A percentile compares a stretch with the other conserved stretches of the same genome.
Conservation (phyloP, 164 flowering plant species). For the Sextonia rubra region DNA sequence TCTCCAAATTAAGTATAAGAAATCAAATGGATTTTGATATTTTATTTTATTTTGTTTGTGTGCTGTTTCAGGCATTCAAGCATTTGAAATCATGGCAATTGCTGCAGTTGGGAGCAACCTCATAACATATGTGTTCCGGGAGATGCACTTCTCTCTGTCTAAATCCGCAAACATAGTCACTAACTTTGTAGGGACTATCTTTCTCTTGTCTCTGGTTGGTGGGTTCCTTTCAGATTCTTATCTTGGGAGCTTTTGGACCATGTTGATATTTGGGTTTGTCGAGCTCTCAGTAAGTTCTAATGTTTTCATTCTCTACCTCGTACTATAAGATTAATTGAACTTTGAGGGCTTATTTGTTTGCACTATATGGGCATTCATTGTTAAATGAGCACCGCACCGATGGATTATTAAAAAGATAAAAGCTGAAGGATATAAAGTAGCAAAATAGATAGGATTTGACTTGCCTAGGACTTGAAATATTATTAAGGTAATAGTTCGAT, state of each 20-base stretch:
- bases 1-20: background rate
- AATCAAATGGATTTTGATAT: slow-evolving; percentile 8
- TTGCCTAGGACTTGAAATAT: too few species aligned
- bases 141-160: slow-evolving; percentile 84
- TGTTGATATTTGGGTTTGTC: slow-evolving; percentile 82
- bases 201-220: slow-evolving; percentile 77
- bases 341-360: background rate
- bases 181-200: slow-evolving; percentile 86
- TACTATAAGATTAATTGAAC: background rate
- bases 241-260: slow-evolving; percentile 92
- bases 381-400: too few species aligned
- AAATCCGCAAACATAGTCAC: slow-evolving; percentile 87
- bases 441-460: too few species aligned
- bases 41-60: background rate
- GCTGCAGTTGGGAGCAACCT: slow-evolving; percentile 96
- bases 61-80: slow-evolving; percentile 56
- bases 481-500: too few species aligned
- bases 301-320: background rate
- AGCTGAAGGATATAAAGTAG: too few species aligned
- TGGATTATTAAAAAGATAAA: too few species aligned
- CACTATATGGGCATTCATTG: too few species aligned
- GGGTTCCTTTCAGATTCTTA: slow-evolving; percentile 90
- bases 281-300: slow-evolving; percentile 72
- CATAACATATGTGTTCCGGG: slow-evolving; percentile 76
- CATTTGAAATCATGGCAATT: slow-evolving; percentile 88